Evolutionary conservation across 805 yeast genomes (phyloP), one percentile per base, ranked within the genome.

Genomic region (Candida odintsovae): DNA sequence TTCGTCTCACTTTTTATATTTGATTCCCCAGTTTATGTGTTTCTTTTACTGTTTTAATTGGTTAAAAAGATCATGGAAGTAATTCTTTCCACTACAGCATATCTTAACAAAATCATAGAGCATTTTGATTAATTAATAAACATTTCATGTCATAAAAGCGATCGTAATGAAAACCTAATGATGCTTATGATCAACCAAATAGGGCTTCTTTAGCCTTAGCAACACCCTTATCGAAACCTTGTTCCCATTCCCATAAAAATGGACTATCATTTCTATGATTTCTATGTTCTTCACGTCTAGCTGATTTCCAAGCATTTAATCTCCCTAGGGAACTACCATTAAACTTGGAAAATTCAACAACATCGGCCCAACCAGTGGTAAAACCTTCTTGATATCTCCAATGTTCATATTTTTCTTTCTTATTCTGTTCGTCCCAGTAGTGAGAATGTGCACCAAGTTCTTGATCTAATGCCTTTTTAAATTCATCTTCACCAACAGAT

Each of bases 231-330:
- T 77, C 78, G 58, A 78, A 90, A 0, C 96, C 97, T 55, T 85
- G 95, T 23, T 84, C 89, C 85, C 88, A 92, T 64, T 86, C 96
- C 96, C 97, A 92, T 44, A 80, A 46, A 58, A 72, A 76, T 13
- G 69, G 69, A 55, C 83, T 74, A 7, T 67, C 56, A 7, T 94
- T 94, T 51, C 77, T 74, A 8, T 65, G 59, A 11, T 64, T 53
- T 20, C 78, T 57, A 62, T 90, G 95, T 56, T 88, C 86, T 2
- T 58, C 59, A 28, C 75, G 65, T 50, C 97, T 75, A 18, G 84
- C 76, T 11, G 57, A 52, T 50, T 72, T 79, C 94, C 92, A 85
- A 0, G 90, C 83, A 41, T 73, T 72, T 22, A 73, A 57, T 51
- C 97, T 76, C 2, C 99, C 99, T 22, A 92, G 62, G 15, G 74